Evolutionary conservation across 352 stramenopile genomes (phyloP), one percentile per base, ranked within the genome.

Genomic region (Thraustochytrium striatum): DNA sequence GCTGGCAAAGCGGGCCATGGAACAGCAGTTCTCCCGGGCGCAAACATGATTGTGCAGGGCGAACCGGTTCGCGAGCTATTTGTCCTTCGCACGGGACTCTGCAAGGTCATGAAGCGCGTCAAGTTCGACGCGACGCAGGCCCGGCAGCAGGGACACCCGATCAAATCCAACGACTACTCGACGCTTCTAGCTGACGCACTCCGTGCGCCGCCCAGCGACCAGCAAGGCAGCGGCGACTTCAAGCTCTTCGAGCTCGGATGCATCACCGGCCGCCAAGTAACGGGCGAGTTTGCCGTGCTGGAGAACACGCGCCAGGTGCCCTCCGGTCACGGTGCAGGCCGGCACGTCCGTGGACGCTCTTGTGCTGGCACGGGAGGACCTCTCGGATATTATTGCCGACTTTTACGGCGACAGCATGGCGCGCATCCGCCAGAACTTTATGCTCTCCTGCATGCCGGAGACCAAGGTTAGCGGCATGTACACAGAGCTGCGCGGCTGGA

Each of bases 381-480:
- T 75, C 9, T 9, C 5, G 3, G 32, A 28, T 19, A 61, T 75
- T 30, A 58, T 75, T 30, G 41, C 39, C 8, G 19, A 7, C 19
- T 75, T 75, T 47, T 75, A 75, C 47, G 65, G 65, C 35, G 65
- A 65, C 19, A 55, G 30, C 9, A 75, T 75, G 65, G 65, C 35
- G 3, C 43, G 3, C 21, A 65, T 75, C 5, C 65, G 65, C 0
- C 33, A 75, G 32, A 75, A 43, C 9, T 38, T 75, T 35, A 7
- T 30, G 3, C 41, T 75, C 35, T 55, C 43, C 21, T n/a, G 19
- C 5, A 72, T 21, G 65, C 41, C 39, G n/a, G 32, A 19, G 5
- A n/a, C 11, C 21, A 43, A 32, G 16, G 21, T 75, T 16, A 30
- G 30, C 1, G 16, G 41, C 11, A 70, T 19, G 19, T 75, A 70